Percentiles rank a stretch among this genome's conserved stretches.
These are phyloP conservation scores for Pythium biforme DNA, from an alignment of 352 stramenopile species.

Conservation along the genomic window DNA sequence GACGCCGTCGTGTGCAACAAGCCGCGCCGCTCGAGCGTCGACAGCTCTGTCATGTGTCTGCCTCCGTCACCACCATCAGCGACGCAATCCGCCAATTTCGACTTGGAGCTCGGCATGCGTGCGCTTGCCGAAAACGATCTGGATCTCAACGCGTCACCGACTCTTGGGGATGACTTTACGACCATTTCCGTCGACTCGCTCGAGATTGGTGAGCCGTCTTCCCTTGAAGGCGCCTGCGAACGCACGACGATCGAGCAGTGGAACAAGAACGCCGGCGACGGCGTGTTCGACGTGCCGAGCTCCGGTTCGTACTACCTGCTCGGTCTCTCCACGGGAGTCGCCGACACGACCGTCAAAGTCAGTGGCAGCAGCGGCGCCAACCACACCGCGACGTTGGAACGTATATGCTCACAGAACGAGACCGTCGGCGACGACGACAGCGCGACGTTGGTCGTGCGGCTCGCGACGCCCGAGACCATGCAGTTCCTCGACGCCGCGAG, in stretches of 20 bases:
- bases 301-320: conserved; percentile 21
- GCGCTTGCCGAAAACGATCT: neutral
- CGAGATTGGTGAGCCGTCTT: neutral
- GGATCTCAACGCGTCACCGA: neutral
- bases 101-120: neutral
- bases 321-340: conserved; percentile 8
- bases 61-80: neutral
- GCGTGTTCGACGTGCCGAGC: conserved; percentile 21
- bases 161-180: conserved; percentile 1
- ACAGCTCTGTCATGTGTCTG: conserved; percentile 20
- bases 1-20: neutral
- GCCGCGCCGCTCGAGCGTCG: conserved; percentile 12
- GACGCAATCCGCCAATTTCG: too few species aligned
- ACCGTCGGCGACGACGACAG: conserved; percentile 22
- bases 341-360: conserved; percentile 3
- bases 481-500: conserved; percentile 27
- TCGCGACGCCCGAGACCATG: conserved; percentile 24
- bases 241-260: conserved; percentile 15
- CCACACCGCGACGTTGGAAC: neutral
- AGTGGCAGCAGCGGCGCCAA: neutral
- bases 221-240: neutral
- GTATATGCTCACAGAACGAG: conserved; percentile 20
- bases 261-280: conserved; percentile 17
- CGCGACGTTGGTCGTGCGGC: conserved; percentile 16
- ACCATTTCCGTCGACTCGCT: neutral